A percentile compares a stretch with the other conserved stretches of the same genome.
Conservation (phyloP, 2,329 filamentous ascomycete species). For the Daldinia eschscholtzii region DNA sequence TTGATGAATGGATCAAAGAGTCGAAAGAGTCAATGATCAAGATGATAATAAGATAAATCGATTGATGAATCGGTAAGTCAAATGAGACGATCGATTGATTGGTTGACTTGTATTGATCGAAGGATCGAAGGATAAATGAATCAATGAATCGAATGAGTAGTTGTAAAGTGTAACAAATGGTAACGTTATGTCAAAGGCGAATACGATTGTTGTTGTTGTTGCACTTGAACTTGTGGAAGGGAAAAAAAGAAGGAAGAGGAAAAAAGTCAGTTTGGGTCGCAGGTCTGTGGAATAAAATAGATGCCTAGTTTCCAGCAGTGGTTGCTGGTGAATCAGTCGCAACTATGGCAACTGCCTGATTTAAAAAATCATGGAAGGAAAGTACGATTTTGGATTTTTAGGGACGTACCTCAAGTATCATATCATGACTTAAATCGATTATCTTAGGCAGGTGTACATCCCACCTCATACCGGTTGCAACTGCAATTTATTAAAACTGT, state of each 20-base stretch:
- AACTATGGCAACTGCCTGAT: background rate
- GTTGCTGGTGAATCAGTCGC: background rate
- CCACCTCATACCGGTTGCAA: background rate
- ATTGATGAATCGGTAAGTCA: background rate
- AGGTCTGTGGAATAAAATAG: conserved; percentile 9
- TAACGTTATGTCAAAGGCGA: conserved; percentile 3
- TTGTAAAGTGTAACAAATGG: background rate
- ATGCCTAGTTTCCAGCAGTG: background rate
- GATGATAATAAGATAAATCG: background rate
- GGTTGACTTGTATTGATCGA: background rate
- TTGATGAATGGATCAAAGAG: background rate
- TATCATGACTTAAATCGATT: background rate
- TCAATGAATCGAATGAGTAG: background rate
- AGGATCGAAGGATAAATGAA: background rate
- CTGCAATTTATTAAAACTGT: background rate
- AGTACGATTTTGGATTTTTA: background rate
- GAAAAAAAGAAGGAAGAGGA: conserved; percentile 2
- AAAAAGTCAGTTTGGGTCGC: background rate
- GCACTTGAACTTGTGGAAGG: conserved; percentile 1
- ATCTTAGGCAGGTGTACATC: background rate
- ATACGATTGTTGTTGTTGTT: conserved; percentile 2
- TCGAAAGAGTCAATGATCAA: background rate
- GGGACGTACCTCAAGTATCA: background rate
- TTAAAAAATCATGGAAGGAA: background rate
- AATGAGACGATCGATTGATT: background rate